These are phyloP conservation scores for Solanum lycopersicoides DNA, from an alignment of 257 asterid species.

Conservation along the genomic window DNA sequence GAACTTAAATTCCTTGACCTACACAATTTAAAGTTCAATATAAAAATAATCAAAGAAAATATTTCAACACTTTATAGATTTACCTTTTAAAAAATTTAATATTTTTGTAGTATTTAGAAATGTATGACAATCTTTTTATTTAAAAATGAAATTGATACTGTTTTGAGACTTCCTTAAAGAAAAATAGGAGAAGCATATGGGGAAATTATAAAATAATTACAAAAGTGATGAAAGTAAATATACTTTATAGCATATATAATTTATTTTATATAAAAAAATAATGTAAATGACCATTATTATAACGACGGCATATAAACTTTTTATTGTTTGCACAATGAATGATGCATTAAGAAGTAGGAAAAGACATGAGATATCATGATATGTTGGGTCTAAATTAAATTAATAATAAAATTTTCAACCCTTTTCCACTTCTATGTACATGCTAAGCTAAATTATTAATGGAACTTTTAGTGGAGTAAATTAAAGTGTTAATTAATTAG, in stretches of 20 bases:
- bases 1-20: not conserved
- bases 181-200: not conserved
- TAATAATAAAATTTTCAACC: not conserved
- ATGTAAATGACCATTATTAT: not conserved
- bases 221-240: not conserved
- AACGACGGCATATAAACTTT: not conserved
- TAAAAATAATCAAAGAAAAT: not conserved
- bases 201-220: not conserved
- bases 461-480: conserved; percentile 2
- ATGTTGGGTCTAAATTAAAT: not conserved
- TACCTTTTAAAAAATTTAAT: not conserved
- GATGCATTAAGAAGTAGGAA: not conserved
- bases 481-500: not conserved
- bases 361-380: not conserved
- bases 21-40: not conserved
- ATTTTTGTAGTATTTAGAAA: not conserved
- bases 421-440: conserved; percentile 16
- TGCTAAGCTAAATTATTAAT: conserved; percentile 6
- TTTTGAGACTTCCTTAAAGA: not conserved
- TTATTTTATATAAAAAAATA: rapidly evolving
- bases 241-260: not conserved
- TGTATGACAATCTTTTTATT: not conserved
- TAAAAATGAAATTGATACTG: not conserved
- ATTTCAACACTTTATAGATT: not conserved
- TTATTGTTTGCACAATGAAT: not conserved